Evolutionary conservation across 2,329 filamentous ascomycete genomes (phyloP).

Genomic region (Uncinocarpus reesii): DNA sequence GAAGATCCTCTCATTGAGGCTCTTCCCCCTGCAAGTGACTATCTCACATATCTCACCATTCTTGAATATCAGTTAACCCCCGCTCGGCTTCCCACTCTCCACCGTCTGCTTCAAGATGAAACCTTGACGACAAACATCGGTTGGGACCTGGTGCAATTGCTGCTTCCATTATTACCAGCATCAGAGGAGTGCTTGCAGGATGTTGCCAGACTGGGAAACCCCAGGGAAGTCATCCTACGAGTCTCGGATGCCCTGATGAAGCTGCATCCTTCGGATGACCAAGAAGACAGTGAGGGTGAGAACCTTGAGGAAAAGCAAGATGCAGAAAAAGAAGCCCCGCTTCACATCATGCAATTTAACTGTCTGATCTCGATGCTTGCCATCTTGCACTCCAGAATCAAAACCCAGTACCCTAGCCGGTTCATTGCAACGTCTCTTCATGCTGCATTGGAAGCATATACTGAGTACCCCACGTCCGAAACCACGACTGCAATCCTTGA

Average conservation of each 20-base stretch:
- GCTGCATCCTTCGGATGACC: constrained; percentile 40
- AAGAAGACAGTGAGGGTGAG: constrained; percentile 26
- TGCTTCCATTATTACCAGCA: constrained; percentile 50
- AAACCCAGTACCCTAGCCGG: constrained; percentile 53
- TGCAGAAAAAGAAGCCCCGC: constrained; percentile 16
- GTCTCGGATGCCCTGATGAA: constrained; percentile 52
- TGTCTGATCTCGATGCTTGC: constrained; percentile 43
- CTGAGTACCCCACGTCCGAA: constrained; percentile 46
- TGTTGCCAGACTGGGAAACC: constrained; percentile 52
- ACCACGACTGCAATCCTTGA: constrained; percentile 49
- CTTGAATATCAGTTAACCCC: constrained; percentile 54
- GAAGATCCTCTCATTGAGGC: constrained; percentile 47
- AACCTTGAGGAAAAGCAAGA: constrained; percentile 19
- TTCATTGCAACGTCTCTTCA: constrained; percentile 56
- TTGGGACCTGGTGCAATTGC: constrained; percentile 54
- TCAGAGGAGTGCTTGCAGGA: constrained; percentile 51
- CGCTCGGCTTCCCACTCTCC: constrained; percentile 48
- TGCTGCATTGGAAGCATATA: constrained; percentile 50
- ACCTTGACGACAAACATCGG: constrained; percentile 53
- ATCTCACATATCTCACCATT: constrained; percentile 56
- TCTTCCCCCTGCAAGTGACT: constrained; percentile 52
- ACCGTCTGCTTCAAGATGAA: constrained; percentile 51
- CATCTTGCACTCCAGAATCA: constrained; percentile 50
- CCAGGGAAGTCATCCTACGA: constrained; percentile 53
- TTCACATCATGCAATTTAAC: constrained; percentile 34